These are phyloP conservation scores for Jacaranda copaia DNA, from an alignment of 257 asterid genomes.

Conservation along the genomic window DNA sequence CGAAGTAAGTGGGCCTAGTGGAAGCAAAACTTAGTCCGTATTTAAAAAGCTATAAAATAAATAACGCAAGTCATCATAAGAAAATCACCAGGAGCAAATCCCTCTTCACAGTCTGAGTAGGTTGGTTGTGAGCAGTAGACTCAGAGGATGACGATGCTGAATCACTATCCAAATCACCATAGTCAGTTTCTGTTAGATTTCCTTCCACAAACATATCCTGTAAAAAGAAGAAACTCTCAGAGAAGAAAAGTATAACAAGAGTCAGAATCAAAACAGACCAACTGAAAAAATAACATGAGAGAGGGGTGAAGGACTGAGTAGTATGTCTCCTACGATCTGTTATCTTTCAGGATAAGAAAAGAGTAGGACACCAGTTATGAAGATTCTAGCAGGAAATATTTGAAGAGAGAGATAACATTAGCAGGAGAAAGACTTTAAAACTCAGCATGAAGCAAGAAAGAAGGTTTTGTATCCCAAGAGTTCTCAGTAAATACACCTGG, in stretches of 20 bases:
- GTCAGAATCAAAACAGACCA: constrained; percentile 10
- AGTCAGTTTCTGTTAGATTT: constrained; percentile 56
- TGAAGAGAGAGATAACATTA: constrained; percentile 14
- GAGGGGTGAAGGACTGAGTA: background rate
- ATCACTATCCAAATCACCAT: constrained; percentile 50
- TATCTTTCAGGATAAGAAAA: constrained; percentile 21
- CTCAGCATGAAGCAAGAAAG: constrained; percentile 2
- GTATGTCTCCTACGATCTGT: background rate
- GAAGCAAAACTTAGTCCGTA: constrained; percentile 38
- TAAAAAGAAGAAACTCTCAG: constrained; percentile 35
- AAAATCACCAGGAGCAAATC: constrained; percentile 82
- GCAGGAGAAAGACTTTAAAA: background rate
- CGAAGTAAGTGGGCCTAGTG: constrained; percentile 93
- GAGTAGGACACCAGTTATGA: constrained; percentile 16
- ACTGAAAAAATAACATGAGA: background rate
- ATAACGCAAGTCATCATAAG: constrained; percentile 23
- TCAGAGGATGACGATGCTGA: constrained; percentile 55
- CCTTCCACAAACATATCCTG: constrained; percentile 65
- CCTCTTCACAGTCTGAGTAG: constrained; percentile 59
- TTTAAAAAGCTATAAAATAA: constrained; percentile 2
- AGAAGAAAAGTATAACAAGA: constrained; percentile 7
- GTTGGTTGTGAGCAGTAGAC: constrained; percentile 50
- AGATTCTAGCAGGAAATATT: constrained; percentile 19
- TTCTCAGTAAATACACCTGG: constrained; percentile 13
- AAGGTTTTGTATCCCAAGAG: background rate